phyloP scores from a whole-genome alignment of 805 yeast genomes.

The Candida chauliodis region DNA sequence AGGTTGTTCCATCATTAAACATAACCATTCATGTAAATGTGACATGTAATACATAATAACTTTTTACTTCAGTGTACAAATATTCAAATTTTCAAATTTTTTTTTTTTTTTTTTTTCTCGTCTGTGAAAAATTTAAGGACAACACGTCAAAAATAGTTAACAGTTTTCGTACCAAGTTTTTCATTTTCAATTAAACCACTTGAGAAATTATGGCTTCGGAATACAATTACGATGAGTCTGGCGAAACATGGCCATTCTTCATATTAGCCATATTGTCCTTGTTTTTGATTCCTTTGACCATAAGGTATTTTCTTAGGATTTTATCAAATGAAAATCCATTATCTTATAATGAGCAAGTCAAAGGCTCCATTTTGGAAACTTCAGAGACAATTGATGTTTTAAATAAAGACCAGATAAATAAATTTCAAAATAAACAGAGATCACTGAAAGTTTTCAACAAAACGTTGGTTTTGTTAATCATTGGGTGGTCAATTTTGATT shows the following conservation, averaged over 20 bases:
- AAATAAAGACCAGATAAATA: constrained; percentile 19
- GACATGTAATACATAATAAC: neutral
- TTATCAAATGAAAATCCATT: constrained; percentile 15
- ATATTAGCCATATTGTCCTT: constrained; percentile 68
- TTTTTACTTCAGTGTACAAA: neutral
- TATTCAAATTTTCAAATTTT: neutral
- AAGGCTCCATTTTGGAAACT: constrained; percentile 30
- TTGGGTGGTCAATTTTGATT: constrained; percentile 63
- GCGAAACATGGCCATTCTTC: constrained; percentile 93
- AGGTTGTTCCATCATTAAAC: constrained; percentile 97
- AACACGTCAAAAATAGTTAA: constrained; percentile 5
- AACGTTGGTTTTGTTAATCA: constrained; percentile 26
- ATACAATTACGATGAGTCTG: constrained; percentile 81
- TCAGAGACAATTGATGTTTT: constrained; percentile 32
- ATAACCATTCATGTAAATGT: neutral
- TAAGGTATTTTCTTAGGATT: constrained; percentile 25
- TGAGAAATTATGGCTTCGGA: constrained; percentile 34
- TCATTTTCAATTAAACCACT: neutral
- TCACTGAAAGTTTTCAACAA: constrained; percentile 35
- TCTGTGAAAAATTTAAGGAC: constrained; percentile 4
- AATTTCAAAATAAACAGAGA: constrained; percentile 24
- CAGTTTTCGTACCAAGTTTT: neutral
- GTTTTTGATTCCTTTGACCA: constrained; percentile 63
- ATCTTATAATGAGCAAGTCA: constrained; percentile 19
- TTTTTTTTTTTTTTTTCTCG: constrained; percentile 5